Evolutionary conservation across 2,329 filamentous ascomycete species (phyloP).

Genomic region (Microcera coccophila): DNA sequence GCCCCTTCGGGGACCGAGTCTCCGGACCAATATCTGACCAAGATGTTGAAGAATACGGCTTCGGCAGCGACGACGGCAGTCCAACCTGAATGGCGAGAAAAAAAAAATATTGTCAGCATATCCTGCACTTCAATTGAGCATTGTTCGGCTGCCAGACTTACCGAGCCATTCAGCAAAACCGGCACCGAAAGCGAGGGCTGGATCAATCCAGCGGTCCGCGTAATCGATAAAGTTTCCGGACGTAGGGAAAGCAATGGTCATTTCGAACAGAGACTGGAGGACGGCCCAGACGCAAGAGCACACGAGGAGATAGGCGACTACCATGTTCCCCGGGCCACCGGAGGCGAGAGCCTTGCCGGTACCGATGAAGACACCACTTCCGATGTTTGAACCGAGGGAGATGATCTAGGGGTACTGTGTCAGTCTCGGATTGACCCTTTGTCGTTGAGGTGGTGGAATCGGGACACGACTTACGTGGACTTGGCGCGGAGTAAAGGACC

Average conservation of each 20-base stretch:
- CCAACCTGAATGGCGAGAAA: too few species aligned
- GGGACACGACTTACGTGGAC: slow-evolving; percentile 12
- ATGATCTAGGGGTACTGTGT: slow-evolving; percentile 10
- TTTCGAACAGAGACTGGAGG: slow-evolving; percentile 5
- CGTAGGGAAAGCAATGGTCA: slow-evolving; percentile 5
- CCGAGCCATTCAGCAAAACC: slow-evolving; percentile 11
- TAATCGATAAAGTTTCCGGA: slow-evolving; percentile 10
- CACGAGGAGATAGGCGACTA: slow-evolving; percentile 5
- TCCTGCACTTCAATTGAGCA: neutral
- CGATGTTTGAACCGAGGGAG: slow-evolving; percentile 6
- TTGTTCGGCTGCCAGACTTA: neutral
- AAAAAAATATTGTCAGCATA: slow-evolving; percentile 56
- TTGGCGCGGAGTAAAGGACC: slow-evolving; percentile 19
- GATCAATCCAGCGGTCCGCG: slow-evolving; percentile 8
- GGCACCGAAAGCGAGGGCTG: slow-evolving; percentile 9
- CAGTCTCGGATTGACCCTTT: neutral
- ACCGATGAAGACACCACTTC: slow-evolving; percentile 8
- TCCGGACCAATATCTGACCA: slow-evolving; percentile 6
- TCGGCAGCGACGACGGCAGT: slow-evolving; percentile 7
- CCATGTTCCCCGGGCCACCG: slow-evolving; percentile 6
- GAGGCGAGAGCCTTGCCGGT: slow-evolving; percentile 8
- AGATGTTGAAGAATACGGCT: slow-evolving; percentile 7
- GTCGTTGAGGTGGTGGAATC: neutral
- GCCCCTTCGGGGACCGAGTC: slow-evolving; percentile 4
- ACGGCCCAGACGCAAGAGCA: slow-evolving; percentile 7